Percentiles rank a stretch among this genome's conserved stretches.
These are phyloP conservation scores for Arctium lappa DNA, from an alignment of 129 eudicot species.

Conservation along the genomic window DNA sequence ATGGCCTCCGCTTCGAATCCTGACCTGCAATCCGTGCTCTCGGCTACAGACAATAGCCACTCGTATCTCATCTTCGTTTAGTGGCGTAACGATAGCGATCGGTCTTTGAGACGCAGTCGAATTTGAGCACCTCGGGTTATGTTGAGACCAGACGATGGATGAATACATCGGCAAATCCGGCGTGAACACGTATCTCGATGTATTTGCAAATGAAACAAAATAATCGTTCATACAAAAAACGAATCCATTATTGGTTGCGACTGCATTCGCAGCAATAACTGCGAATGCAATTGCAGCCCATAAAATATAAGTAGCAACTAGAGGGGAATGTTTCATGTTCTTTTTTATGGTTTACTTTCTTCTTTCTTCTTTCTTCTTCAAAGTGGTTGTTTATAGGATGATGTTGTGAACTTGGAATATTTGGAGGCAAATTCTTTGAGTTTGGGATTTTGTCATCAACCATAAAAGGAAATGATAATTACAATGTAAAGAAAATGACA, in stretches of 20 bases:
- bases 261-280: background rate
- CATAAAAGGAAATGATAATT: slow-evolving; percentile 11
- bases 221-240: slow-evolving; percentile 22
- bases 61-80: slow-evolving; percentile 27
- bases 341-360: background rate
- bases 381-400: slow-evolving; percentile 12
- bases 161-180: slow-evolving; percentile 23
- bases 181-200: slow-evolving; percentile 24
- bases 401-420: slow-evolving; percentile 16
- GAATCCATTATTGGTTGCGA: background rate
- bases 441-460: slow-evolving; percentile 20
- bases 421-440: slow-evolving; percentile 21
- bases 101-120: slow-evolving; percentile 26
- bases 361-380: background rate
- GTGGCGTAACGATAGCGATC: slow-evolving; percentile 37
- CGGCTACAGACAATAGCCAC: slow-evolving; percentile 32
- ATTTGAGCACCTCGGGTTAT: slow-evolving; percentile 41
- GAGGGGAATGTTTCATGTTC: slow-evolving; percentile 1
- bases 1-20: slow-evolving; percentile 64
- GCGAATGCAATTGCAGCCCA: slow-evolving; percentile 15
- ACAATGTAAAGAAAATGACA: slow-evolving; percentile 26
- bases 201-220: background rate
- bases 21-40: slow-evolving; percentile 30
- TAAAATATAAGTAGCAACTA: slow-evolving; percentile 16
- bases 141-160: slow-evolving; percentile 40